Base-by-base conservation (phyloP, 345 rosid species). In the Camelina hispida region DNA sequence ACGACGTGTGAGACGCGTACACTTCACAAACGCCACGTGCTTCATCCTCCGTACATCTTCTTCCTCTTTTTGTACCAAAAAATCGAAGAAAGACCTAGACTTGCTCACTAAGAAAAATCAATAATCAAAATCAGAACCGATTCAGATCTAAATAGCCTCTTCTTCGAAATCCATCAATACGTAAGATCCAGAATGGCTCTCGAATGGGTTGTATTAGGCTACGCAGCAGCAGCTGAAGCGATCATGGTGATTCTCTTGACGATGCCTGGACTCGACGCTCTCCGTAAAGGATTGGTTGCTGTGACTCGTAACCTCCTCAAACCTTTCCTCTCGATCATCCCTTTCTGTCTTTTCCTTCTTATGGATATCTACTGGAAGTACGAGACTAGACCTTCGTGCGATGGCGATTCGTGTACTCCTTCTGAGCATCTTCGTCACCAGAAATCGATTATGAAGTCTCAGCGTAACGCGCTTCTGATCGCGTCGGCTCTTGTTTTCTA, bases 321-420 rank as follows among this genome's bases (percentile, higher is more conserved):
- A 75, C 98, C 98, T 7, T 90, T 93, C 67, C 52, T 93, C 5
- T 88, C 96, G 60, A 87, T 93, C 14, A 87, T 93, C 1, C 98
- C 98, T 2, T 90, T 93, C 51, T 90, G 95, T 75, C 83, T 93
- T 80, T 93, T 93, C 79, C 90, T 93, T 1, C 60, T 93, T 0
- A 85, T 93, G 96, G 98, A 90, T 59, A 93, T 90, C 60, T 93
- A 87, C 81, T 93, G 98, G 98, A 90, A 93, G 79, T 90, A 90
- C 87, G 98, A 93, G 87, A 93, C 87, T 0, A 81, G 87, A 1
- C 94, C 96, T 22, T 78, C 68, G 20, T 93, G 96, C 78, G 91
- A 82, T 10, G 89, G 81, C 52, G 89, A 84, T 17, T 81, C 96
- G 0, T 93, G 98, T 78, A 81, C 90, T 2, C 93, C 96, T 7